Percentiles rank a stretch among this genome's conserved stretches.
Evolutionary conservation across 176 grass and related monocot species (phyloP).

Genomic region (Puccinellia tenuiflora): DNA sequence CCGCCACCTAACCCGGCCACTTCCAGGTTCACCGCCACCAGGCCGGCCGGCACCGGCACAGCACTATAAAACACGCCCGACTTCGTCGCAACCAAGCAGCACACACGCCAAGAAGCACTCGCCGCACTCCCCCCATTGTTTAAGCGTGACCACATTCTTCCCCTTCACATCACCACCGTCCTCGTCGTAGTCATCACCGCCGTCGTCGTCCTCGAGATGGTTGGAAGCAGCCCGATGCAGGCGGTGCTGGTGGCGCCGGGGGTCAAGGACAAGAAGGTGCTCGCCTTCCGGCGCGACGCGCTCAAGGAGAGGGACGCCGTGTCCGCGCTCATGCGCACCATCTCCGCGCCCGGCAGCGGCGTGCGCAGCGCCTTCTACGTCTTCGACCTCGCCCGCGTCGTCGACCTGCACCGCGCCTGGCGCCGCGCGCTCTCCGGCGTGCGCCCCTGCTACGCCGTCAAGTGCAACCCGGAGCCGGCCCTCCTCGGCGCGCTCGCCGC

Average conservation of each 20-base stretch:
- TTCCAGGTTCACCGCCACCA: background rate
- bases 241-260: conserved; percentile 27
- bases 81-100: background rate
- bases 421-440: background rate
- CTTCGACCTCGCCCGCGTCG: background rate
- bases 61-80: background rate
- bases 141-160: background rate
- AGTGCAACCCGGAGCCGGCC: conserved; percentile 19
- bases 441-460: conserved; percentile 21
- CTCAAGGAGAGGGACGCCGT: conserved; percentile 24
- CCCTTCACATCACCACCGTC: background rate
- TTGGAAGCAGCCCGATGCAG: conserved; percentile 27
- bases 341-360: background rate
- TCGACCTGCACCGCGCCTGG: background rate
- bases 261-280: conserved; percentile 27
- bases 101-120: conserved; percentile 7
- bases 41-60: background rate
- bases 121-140: background rate
- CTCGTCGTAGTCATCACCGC: no score
- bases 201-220: background rate
- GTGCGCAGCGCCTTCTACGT: conserved; percentile 10
- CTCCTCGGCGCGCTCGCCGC: background rate
- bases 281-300: background rate
- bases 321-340: background rate
- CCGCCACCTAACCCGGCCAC: background rate